These are phyloP conservation scores for Fusarium goolgardi DNA, from an alignment of 2,329 filamentous ascomycete genomes.

Conservation along the genomic window DNA sequence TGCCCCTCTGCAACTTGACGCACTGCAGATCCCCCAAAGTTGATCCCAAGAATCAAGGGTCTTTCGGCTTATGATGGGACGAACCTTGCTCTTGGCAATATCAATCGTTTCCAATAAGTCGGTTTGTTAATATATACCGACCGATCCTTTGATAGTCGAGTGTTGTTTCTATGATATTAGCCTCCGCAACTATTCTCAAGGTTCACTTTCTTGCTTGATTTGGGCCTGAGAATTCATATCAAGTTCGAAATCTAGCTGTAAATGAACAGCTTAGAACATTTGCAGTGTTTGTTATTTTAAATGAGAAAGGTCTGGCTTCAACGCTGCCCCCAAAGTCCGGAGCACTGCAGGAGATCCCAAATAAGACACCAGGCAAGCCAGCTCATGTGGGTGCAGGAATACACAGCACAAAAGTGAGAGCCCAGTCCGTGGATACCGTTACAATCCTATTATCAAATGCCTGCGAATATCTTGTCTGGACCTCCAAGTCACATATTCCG, in stretches of 20 bases:
- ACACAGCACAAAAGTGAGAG: neutral
- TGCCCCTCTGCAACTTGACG: neutral
- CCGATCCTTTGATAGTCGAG: neutral
- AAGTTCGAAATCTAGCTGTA: rapidly evolving
- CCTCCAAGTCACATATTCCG: neutral
- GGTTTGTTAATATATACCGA: neutral
- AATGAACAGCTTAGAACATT: neutral
- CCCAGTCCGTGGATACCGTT: neutral
- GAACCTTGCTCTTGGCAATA: neutral
- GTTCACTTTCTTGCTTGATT: neutral
- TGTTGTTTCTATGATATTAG: neutral
- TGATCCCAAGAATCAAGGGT: neutral
- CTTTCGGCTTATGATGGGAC: neutral
- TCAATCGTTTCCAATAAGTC: neutral
- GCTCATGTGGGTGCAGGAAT: constrained; percentile 22
- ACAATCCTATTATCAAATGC: neutral
- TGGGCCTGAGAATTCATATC: no score
- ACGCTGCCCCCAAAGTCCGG: neutral
- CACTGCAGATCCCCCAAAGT: neutral
- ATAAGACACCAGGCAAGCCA: neutral
- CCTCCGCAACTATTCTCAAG: neutral
- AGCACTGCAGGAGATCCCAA: neutral
- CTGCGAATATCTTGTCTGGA: constrained; percentile 8
- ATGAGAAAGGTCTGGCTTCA: neutral
- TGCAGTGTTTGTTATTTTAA: neutral